Percentiles rank a stretch among this genome's conserved stretches.
Conservation (phyloP, 129 eudicot species). For the Oenanthe sinensis region DNA sequence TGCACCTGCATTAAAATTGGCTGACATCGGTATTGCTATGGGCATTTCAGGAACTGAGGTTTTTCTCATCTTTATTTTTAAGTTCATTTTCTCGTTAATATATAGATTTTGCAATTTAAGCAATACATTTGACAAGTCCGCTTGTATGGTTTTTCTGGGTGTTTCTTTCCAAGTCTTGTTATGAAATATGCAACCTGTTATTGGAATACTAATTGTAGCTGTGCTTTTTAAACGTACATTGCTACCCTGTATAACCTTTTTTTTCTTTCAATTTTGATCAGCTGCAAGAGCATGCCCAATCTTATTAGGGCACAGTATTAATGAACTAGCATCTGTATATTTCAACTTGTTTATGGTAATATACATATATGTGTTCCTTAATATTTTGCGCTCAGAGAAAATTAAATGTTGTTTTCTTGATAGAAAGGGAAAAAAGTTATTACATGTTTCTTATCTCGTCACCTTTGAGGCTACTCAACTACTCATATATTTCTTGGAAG, state of each 20-base stretch:
- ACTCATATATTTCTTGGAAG: neutral
- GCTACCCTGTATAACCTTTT: neutral
- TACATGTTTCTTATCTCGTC: neutral
- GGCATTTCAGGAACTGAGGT: constrained; percentile 96
- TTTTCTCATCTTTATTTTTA: neutral
- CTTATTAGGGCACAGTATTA: neutral
- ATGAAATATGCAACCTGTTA: neutral
- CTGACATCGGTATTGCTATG: constrained; percentile 96
- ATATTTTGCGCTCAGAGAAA: neutral
- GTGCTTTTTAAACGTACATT: neutral
- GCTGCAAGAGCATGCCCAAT: neutral
- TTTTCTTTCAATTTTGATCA: neutral
- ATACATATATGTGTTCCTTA: neutral
- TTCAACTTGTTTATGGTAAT: neutral
- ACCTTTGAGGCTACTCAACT: neutral
- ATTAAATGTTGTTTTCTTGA: neutral
- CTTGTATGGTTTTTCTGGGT: neutral
- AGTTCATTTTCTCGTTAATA: neutral
- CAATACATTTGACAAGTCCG: neutral
- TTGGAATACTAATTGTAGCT: neutral
- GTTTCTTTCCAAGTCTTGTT: neutral
- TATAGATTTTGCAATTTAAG: neutral
- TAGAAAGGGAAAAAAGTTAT: neutral
- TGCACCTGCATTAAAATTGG: constrained; percentile 87
- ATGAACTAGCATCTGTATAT: neutral